These are phyloP conservation scores for Pulveroboletus ravenelii DNA, from an alignment of 768 basidiomycete species.

Conservation along the genomic window DNA sequence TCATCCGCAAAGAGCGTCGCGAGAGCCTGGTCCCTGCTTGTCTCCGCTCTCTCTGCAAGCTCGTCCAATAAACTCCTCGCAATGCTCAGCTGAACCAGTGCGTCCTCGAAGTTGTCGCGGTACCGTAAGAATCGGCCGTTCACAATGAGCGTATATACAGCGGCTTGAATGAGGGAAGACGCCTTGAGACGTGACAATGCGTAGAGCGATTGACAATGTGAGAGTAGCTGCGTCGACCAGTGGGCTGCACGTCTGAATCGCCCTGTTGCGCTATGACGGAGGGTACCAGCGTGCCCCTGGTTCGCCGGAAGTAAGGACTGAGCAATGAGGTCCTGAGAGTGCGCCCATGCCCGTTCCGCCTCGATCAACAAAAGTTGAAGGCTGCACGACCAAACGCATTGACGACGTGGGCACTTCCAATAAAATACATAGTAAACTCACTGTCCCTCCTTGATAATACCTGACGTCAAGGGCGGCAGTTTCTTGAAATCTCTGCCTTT, in stretches of 20 bases:
- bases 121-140: conserved; percentile 81
- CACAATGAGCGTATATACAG: conserved; percentile 73
- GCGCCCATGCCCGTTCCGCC: conserved; percentile 88
- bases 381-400: conserved; percentile 34
- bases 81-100: conserved; percentile 70
- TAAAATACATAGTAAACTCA: conserved; percentile 37
- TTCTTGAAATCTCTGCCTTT: conserved; percentile 91
- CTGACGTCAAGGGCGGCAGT: conserved; percentile 57
- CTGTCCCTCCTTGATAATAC: conserved; percentile 83
- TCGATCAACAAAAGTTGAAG: conserved; percentile 84
- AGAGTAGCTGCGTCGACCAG: conserved; percentile 75
- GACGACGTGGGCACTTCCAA: conserved; percentile 4
- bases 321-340: conserved; percentile 72
- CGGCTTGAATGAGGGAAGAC: conserved; percentile 60
- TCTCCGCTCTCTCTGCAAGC: conserved; percentile 56
- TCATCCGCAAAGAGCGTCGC: conserved; percentile 81
- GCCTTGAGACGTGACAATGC: conserved; percentile 48
- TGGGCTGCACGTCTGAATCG: conserved; percentile 76
- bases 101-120: conserved; percentile 70
- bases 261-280: conserved; percentile 71
- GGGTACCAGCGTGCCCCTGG: conserved; percentile 46
- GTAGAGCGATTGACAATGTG: conserved; percentile 65
- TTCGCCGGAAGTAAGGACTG: conserved; percentile 50
- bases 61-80: conserved; percentile 71
- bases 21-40: conserved; percentile 83